These are phyloP conservation scores for Cercophora scortea DNA, from an alignment of 495 filamentous ascomycete species.

Conservation along the genomic window DNA sequence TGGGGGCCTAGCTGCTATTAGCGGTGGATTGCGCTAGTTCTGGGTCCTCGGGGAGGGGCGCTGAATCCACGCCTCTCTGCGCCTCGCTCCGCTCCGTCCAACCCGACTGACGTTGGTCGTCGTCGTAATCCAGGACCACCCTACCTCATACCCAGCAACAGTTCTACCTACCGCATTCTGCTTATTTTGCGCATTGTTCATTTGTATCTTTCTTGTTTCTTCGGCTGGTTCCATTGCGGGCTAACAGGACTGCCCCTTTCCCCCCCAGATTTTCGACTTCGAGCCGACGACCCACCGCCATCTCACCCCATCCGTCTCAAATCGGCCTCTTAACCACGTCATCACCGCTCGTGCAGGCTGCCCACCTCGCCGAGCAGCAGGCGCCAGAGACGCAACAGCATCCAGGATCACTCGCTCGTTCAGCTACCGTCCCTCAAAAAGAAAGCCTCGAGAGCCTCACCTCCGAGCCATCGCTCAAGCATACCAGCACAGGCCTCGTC, in stretches of 20 bases:
- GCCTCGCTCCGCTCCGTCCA: too few species aligned
- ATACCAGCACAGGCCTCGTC: slow-evolving; percentile 25
- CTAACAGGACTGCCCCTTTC: not conserved
- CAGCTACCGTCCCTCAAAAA: slow-evolving; percentile 8
- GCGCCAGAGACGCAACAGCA: slow-evolving; percentile 13
- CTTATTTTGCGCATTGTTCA: slow-evolving; percentile 4
- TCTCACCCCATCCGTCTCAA: slow-evolving; percentile 66
- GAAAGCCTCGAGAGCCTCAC: slow-evolving; percentile 18
- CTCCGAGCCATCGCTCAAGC: slow-evolving; percentile 10
- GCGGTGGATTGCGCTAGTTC: too few species aligned
- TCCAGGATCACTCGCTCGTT: too few species aligned
- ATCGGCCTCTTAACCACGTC: slow-evolving; percentile 74
- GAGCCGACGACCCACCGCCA: slow-evolving; percentile 38
- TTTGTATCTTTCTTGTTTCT: not conserved
- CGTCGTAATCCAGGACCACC: not conserved
- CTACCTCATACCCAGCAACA: not conserved
- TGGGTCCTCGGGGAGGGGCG: too few species aligned
- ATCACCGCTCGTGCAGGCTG: slow-evolving; percentile 63
- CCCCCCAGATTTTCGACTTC: not conserved
- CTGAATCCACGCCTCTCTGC: too few species aligned
- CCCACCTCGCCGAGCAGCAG: slow-evolving; percentile 36
- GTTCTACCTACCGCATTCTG: not conserved
- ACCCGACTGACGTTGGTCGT: too few species aligned
- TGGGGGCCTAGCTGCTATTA: too few species aligned
- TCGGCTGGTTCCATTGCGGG: not conserved